These are phyloP conservation scores for Pseudocercospora cruenta DNA, from an alignment of 2,329 filamentous ascomycete species.

Conservation along the genomic window DNA sequence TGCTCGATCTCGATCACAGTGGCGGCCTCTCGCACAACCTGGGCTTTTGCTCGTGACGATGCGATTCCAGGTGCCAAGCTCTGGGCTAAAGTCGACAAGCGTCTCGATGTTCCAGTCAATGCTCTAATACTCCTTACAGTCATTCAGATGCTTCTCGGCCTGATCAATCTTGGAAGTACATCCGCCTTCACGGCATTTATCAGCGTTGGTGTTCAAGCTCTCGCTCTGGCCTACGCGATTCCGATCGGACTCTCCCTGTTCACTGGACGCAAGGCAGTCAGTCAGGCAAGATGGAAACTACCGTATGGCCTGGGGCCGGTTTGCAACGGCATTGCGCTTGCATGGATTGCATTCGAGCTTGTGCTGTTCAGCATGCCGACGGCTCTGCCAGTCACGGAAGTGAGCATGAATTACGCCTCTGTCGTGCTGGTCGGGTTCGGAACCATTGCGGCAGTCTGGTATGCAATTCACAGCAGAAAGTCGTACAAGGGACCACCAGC, in stretches of 20 bases:
- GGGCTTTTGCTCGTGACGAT: constrained; percentile 50
- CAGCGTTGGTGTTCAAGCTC: constrained; percentile 60
- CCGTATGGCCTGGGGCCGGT: constrained; percentile 40
- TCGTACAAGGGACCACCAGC: constrained; percentile 11
- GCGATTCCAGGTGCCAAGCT: constrained; percentile 47
- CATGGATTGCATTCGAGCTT: constrained; percentile 36
- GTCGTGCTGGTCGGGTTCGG: constrained; percentile 61
- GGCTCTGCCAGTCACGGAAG: constrained; percentile 56
- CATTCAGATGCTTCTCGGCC: constrained; percentile 53
- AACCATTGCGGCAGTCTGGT: constrained; percentile 12
- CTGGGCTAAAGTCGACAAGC: constrained; percentile 42
- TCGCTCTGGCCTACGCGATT: constrained; percentile 60
- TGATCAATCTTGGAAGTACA: constrained; percentile 54
- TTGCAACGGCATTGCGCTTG: constrained; percentile 34
- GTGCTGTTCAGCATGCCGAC: constrained; percentile 58
- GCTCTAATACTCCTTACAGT: constrained; percentile 49
- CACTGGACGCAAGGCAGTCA: constrained; percentile 40
- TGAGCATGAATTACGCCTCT: constrained; percentile 60
- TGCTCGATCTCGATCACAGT: constrained; percentile 59
- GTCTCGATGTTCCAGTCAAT: constrained; percentile 46
- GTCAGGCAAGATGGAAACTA: constrained; percentile 19
- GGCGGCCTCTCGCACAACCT: constrained; percentile 53
- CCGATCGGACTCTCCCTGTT: constrained; percentile 50
- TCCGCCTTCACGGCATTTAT: constrained; percentile 56
- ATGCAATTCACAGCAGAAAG: constrained; percentile 11